phyloP scores from a whole-genome alignment of 2,329 filamentous ascomycete genomes.

The Venturia effusa region DNA sequence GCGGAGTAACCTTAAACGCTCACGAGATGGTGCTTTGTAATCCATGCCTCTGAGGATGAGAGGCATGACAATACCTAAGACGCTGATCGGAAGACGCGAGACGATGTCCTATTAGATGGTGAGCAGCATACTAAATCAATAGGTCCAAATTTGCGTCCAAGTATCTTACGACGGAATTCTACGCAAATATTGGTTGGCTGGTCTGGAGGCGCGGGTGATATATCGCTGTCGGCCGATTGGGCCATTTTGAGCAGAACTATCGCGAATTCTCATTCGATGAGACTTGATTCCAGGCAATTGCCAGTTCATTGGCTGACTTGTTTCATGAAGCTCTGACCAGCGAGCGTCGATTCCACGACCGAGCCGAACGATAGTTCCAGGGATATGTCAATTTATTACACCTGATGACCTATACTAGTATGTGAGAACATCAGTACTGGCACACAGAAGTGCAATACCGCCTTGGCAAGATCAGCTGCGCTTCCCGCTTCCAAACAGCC shows the following conservation, averaged over 20 bases:
- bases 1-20: slow-evolving; percentile 54
- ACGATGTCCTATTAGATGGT: slow-evolving; percentile 54
- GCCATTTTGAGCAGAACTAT: neutral
- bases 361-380: neutral
- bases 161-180: slow-evolving; percentile 28
- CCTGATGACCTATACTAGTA: neutral
- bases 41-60: slow-evolving; percentile 46
- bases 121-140: too few species aligned
- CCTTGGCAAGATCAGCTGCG: too few species aligned
- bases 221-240: neutral
- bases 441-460: too few species aligned
- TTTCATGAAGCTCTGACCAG: too few species aligned
- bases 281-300: too few species aligned
- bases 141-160: slow-evolving; percentile 31
- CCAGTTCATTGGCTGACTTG: too few species aligned
- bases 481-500: slow-evolving; percentile 8
- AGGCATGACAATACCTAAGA: slow-evolving; percentile 53
- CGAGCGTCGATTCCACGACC: neutral
- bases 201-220: neutral
- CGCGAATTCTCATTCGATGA: neutral
- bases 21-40: slow-evolving; percentile 44
- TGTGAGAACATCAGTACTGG: too few species aligned
- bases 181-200: neutral
- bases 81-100: slow-evolving; percentile 47
- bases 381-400: neutral